Conservation (phyloP, 768 basidiomycete species). For the Podaxis sp. region DNA sequence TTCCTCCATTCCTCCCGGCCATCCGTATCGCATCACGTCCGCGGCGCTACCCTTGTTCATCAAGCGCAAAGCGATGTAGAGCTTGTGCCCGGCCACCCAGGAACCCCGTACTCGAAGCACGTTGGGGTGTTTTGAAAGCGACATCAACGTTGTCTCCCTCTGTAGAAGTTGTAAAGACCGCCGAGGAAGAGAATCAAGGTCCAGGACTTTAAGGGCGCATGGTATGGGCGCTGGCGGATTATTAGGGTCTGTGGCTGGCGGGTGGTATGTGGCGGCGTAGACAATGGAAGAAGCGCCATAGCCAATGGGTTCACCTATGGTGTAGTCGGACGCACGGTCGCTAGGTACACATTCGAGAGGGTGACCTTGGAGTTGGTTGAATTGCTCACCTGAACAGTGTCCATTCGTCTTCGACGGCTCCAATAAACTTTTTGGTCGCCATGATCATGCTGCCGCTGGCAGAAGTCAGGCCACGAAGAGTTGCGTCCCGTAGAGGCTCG, state of each 20-base stretch:
- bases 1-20: constrained; percentile 90
- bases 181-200: constrained; percentile 77
- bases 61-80: constrained; percentile 83
- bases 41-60: constrained; percentile 89
- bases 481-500: neutral
- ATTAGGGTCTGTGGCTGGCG: constrained; percentile 15
- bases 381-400: constrained; percentile 65
- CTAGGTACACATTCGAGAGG: constrained; percentile 36
- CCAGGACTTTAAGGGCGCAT: constrained; percentile 87
- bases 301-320: constrained; percentile 75
- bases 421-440: constrained; percentile 52
- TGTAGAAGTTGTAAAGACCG: constrained; percentile 71
- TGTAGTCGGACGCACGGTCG: constrained; percentile 71
- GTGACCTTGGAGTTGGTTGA: constrained; percentile 5
- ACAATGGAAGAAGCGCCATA: constrained; percentile 93
- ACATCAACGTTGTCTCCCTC: constrained; percentile 90
- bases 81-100: constrained; percentile 82
- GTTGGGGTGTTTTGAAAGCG: constrained; percentile 89
- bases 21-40: constrained; percentile 82
- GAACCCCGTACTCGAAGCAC: constrained; percentile 88
- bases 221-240: constrained; percentile 40
- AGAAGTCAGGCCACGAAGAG: neutral
- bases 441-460: constrained; percentile 21
- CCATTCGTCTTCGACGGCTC: constrained; percentile 85
- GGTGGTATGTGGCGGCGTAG: constrained; percentile 70